These are phyloP conservation scores for Cytospora piceicola DNA, from an alignment of 2,329 filamentous ascomycete genomes.

Conservation along the genomic window DNA sequence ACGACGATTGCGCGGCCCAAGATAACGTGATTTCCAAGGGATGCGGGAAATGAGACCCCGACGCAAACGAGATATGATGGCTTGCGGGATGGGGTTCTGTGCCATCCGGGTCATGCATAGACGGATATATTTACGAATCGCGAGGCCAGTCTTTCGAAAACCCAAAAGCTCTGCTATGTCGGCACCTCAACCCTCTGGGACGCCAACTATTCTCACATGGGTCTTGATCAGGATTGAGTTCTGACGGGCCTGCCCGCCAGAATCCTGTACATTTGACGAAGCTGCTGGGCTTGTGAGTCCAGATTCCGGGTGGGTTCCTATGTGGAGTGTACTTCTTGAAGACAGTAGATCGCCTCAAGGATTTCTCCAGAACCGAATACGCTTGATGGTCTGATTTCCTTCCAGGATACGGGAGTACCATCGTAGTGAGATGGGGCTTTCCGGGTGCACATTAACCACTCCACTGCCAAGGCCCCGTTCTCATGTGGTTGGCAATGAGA, in stretches of 20 bases:
- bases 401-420: background rate
- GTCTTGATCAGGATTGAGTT: background rate
- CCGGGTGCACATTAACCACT: background rate
- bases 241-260: background rate
- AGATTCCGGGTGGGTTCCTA: background rate
- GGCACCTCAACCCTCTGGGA: background rate
- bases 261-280: background rate
- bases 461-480: background rate
- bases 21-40: constrained; percentile 24
- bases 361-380: background rate
- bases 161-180: background rate
- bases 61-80: constrained; percentile 6
- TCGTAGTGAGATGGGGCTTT: background rate
- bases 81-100: background rate
- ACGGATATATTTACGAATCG: background rate
- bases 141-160: background rate
- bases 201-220: too few relatives aligned
- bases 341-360: background rate
- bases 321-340: background rate
- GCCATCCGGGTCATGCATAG: background rate
- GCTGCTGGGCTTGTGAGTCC: background rate
- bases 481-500: background rate
- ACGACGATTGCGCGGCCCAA: background rate
- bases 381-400: background rate
- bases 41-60: constrained; percentile 16